Evolutionary conservation across 257 asterid species (phyloP), one percentile per base, ranked within the genome.

Genomic region (Solanum neorickii): DNA sequence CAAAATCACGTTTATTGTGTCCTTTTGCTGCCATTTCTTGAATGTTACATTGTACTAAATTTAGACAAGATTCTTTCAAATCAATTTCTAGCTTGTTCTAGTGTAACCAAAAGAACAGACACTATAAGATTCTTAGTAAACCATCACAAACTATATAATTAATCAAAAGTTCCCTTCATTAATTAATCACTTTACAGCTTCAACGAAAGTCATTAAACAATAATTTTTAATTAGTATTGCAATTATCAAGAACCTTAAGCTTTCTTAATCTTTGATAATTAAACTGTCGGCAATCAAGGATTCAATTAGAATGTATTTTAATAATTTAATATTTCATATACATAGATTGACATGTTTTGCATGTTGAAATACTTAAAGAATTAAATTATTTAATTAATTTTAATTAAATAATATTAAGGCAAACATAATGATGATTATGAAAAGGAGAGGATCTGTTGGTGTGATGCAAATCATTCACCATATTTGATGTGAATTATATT

Each of bases 401-500:
- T 15, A 12, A 73, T 20, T 35, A 73, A 72, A 35, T 73, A 23
- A 62, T 35, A 52, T 5, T 66, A 31, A 74, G 42, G 23, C 18
- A 84, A 56, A 12, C 29, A 62, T 49, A 65, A 86, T 39, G 76
- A 80, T 39, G 72, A 82, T 65, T 49, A 44, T 25, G 78, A 68
- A 56, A 75, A 13, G 68, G 89, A 68, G 86, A 73, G 77, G 92
- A 86, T 82, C 82, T 83, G 89, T 89, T 91, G 91, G 87, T 62
- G 21, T 91, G 97, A 91, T 91, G 94, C 93, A 87, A 94, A 93
- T 92, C 89, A 93, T 92, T 89, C 93, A 94, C 96, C 96, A 92
- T 85, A 94, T 88, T 85, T 88, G 92, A 92, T 93, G 95, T 91
- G 87, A 84, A 90, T 83, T 92, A 88, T 90, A 89, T 89, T 93